Conservation (phyloP, 352 stramenopile genomes). For the Globisporangium irregulare region DNA sequence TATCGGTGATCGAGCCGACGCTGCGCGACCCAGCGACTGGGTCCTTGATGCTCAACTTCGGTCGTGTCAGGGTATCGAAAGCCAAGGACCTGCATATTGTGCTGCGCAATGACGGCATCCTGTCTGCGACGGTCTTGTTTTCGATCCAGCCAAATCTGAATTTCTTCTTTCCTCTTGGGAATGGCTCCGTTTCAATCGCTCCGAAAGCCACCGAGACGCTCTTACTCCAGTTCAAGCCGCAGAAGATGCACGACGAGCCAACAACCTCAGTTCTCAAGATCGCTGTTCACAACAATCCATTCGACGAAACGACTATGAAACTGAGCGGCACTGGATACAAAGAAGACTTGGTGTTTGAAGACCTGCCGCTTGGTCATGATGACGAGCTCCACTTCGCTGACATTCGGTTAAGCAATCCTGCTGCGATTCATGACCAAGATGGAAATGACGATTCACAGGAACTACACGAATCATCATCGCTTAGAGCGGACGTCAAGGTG, state of each 20-base stretch:
- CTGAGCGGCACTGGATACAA: constrained; percentile 71
- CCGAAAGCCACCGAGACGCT: constrained; percentile 64
- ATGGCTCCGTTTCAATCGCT: constrained; percentile 72
- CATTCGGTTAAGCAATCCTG: constrained; percentile 44
- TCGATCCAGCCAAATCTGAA: constrained; percentile 75
- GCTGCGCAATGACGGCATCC: constrained; percentile 90
- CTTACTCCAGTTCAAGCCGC: constrained; percentile 79
- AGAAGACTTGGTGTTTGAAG: constrained; percentile 87
- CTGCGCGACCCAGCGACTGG: constrained; percentile 52
- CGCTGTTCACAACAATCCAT: constrained; percentile 90
- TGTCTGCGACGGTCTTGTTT: constrained; percentile 91
- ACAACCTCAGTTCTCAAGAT: constrained; percentile 63
- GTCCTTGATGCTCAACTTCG: constrained; percentile 78
- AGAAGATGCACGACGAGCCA: constrained; percentile 67
- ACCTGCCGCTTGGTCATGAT: constrained; percentile 69
- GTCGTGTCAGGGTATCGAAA: constrained; percentile 72
- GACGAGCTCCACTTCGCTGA: constrained; percentile 88
- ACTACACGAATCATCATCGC: background rate
- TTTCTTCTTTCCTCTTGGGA: constrained; percentile 69
- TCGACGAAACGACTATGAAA: constrained; percentile 81
- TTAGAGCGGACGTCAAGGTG: constrained; percentile 43
- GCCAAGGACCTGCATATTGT: constrained; percentile 55
- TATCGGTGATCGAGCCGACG: constrained; percentile 86
- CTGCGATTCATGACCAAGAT: background rate
- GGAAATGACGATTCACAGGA: constrained; percentile 9